A percentile compares a stretch with the other conserved stretches of the same genome.
phyloP scores from a whole-genome alignment of 306 rosid genomes.

The Senna siamea region DNA sequence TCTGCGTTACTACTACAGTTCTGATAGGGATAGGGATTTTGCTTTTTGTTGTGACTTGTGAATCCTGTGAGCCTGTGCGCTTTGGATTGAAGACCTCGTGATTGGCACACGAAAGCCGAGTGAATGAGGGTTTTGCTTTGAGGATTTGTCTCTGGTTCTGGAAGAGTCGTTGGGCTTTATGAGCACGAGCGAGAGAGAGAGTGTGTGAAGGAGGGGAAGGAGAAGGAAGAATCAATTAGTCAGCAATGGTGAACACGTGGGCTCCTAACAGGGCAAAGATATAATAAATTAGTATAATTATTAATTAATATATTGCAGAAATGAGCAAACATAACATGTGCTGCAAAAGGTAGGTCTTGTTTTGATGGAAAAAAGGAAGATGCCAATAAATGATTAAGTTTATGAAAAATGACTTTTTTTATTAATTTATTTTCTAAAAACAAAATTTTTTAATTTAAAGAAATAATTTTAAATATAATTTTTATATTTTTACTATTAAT shows the following conservation, averaged over 20 bases:
- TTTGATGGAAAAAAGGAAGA: background rate
- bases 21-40: background rate
- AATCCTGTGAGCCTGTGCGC: conserved; percentile 32
- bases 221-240: conserved; percentile 5
- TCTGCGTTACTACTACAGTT: no score
- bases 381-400: no score
- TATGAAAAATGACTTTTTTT: no score
- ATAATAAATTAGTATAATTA: no score
- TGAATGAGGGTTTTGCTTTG: background rate
- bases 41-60: conserved; percentile 37
- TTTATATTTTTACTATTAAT: no score
- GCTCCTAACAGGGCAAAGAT: background rate
- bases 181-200: background rate
- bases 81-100: conserved; percentile 43
- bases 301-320: background rate
- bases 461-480: no score
- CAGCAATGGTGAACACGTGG: conserved; percentile 35
- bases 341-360: conserved; percentile 32
- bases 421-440: no score
- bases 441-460: no score
- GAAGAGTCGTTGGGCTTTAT: background rate
- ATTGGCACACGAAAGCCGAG: conserved; percentile 40
- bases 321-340: conserved; percentile 48
- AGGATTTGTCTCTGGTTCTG: background rate
- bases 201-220: no score